These are phyloP conservation scores for Crepidotus variabilis DNA, from an alignment of 768 basidiomycete genomes.

Conservation along the genomic window DNA sequence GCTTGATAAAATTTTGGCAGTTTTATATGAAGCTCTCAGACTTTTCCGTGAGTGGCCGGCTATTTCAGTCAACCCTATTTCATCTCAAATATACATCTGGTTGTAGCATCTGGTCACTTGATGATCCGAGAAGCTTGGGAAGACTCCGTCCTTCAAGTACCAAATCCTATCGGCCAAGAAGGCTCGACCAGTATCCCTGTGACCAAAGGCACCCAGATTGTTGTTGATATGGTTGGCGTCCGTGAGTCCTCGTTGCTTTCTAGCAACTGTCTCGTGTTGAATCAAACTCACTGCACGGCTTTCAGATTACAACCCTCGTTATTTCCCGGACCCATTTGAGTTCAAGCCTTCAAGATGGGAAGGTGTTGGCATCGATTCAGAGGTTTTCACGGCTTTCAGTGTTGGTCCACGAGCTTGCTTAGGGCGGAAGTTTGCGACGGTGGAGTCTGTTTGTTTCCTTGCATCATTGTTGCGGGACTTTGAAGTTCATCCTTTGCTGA, in stretches of 20 bases:
- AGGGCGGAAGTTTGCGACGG: slow-evolving; percentile 44
- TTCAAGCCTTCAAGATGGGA: slow-evolving; percentile 40
- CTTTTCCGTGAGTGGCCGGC: slow-evolving; percentile 37
- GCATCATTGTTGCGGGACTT: slow-evolving; percentile 42
- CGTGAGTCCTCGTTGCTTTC: too few species aligned
- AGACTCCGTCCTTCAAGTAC: slow-evolving; percentile 37
- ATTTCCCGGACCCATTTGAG: slow-evolving; percentile 42
- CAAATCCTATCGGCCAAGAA: slow-evolving; percentile 32
- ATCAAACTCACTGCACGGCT: too few species aligned
- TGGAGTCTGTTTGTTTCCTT: too few species aligned
- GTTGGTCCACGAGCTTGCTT: slow-evolving; percentile 14
- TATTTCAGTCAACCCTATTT: background rate
- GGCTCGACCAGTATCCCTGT: too few species aligned
- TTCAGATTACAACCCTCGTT: slow-evolving; percentile 38
- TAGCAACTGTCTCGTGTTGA: too few species aligned
- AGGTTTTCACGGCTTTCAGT: too few species aligned
- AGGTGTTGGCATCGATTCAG: slow-evolving; percentile 6
- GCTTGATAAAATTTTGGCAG: slow-evolving; percentile 39
- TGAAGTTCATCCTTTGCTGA: slow-evolving; percentile 43
- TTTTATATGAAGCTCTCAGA: slow-evolving; percentile 40
- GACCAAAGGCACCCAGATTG: too few species aligned
- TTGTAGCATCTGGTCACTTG: slow-evolving; percentile 34
- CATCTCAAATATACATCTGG: background rate
- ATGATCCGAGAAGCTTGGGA: slow-evolving; percentile 40
- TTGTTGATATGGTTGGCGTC: too few species aligned